Conservation (phyloP, 495 filamentous ascomycete genomes). For the Bacidia gigantensis region DNA sequence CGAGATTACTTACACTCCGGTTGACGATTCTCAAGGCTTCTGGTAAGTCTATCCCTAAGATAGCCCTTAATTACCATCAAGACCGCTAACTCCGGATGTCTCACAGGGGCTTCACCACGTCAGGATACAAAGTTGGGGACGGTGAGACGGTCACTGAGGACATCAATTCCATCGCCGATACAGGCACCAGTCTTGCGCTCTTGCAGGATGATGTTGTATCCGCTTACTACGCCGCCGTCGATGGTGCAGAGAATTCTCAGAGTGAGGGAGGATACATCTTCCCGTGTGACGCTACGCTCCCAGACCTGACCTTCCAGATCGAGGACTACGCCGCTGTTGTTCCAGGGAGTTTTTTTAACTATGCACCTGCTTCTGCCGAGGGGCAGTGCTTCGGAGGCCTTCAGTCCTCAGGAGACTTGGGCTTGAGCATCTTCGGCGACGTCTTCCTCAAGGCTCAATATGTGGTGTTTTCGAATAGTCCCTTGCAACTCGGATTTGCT, state of each 20-base stretch:
- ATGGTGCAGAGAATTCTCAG: constrained; percentile 32
- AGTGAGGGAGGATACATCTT: constrained; percentile 51
- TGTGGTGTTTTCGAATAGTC: constrained; percentile 49
- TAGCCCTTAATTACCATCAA: no score
- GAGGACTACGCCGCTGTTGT: constrained; percentile 35
- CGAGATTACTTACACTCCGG: constrained; percentile 45
- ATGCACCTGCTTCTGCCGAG: constrained; percentile 27
- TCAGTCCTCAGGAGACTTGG: constrained; percentile 45
- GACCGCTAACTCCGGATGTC: no score
- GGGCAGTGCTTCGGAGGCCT: constrained; percentile 47
- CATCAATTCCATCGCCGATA: constrained; percentile 32
- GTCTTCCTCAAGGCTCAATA: constrained; percentile 67
- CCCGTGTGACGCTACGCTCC: constrained; percentile 46
- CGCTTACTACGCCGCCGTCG: constrained; percentile 50
- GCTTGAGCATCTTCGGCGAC: constrained; percentile 59
- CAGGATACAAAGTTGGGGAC: constrained; percentile 41
- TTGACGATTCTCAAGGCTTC: constrained; percentile 55
- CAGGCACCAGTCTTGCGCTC: constrained; percentile 60
- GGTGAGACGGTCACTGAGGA: constrained; percentile 18
- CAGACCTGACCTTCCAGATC: constrained; percentile 47
- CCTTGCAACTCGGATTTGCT: constrained; percentile 48
- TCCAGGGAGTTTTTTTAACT: constrained; percentile 43
- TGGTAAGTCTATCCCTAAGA: no score
- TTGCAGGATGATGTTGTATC: constrained; percentile 40
- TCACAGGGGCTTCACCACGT: constrained; percentile 48